Percentiles rank a stretch among this genome's conserved stretches.
phyloP scores from a whole-genome alignment of 805 yeast genomes.

The Priceomyces fermenticarens region DNA sequence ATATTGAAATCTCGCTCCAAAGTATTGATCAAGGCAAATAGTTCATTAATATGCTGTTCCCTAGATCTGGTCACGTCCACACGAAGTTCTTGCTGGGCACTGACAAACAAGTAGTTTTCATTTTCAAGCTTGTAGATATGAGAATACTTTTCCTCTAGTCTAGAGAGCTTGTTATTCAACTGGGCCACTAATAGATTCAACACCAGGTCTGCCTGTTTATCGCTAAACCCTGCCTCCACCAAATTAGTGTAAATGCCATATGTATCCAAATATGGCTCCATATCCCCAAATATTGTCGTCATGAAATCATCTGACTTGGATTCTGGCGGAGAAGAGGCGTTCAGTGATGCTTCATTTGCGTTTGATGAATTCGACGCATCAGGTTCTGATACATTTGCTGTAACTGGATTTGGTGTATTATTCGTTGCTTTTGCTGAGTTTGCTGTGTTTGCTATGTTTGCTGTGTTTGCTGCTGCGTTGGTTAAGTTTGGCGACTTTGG shows the following conservation, averaged over 20 bases:
- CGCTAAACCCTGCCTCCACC: slow-evolving; percentile 54
- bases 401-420: not conserved
- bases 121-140: slow-evolving; percentile 74
- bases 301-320: slow-evolving; percentile 9
- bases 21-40: slow-evolving; percentile 62
- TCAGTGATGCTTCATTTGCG: too few species aligned
- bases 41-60: slow-evolving; percentile 64
- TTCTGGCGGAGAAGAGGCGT: too few species aligned
- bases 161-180: slow-evolving; percentile 38
- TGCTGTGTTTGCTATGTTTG: not conserved
- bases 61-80: slow-evolving; percentile 75
- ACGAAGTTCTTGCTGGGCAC: slow-evolving; percentile 83
- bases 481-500: not conserved
- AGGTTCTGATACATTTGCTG: not conserved
- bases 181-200: slow-evolving; percentile 47
- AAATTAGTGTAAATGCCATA: slow-evolving; percentile 55
- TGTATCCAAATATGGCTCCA: slow-evolving; percentile 46
- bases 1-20: slow-evolving; percentile 71
- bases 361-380: slow-evolving; percentile 14
- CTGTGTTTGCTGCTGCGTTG: not conserved
- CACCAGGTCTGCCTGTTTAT: slow-evolving; percentile 57
- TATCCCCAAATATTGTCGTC: slow-evolving; percentile 56
- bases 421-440: not conserved
- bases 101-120: slow-evolving; percentile 83
- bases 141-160: slow-evolving; percentile 46